Base-by-base conservation (phyloP, 179 eudicot species). In the Silene coronaria region DNA sequence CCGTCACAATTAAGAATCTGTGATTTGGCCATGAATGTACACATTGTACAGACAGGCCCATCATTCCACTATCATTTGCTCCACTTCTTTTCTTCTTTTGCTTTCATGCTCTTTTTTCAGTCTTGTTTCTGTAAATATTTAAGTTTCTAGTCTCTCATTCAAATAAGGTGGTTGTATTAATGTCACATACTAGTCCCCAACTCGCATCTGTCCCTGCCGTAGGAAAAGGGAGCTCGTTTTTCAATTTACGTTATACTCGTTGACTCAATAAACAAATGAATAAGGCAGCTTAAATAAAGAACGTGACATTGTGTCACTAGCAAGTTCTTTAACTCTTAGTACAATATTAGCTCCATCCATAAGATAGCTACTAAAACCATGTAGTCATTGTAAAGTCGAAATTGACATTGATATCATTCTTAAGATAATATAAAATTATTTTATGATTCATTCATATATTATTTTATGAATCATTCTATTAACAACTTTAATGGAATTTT, bases 41-140 rank as follows among this genome's bases (percentile, higher is more conserved):
- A 14, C n/a, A 28, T 12, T 10, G 64, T 60, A 60, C 28, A 14
- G 64, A 22, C 27, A 22, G 64, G 2, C 27, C 28, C 64, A 60
- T 60, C 64, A 60, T 60, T 60, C 64, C 64, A 60, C 64, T 23
- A 60, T 60, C 64, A 60, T 60, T 60, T 60, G 64, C 64, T 9
- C 11, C 27, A 0, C 14, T 7, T 10, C 5, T 36, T 10, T 21
- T 17, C 5, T 68, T 5, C 16, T 28, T 21, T 21, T 3, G 3
- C 0, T 38, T 38, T 69, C 24, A 16, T 1, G 7, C 46, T 34
- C 23, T 60, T 22, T 22, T 60, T 23, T 23, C 13, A 10, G 13
- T 12, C 16, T 46, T 46, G 2, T 46, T 46, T 46, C 6, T 8
- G 36, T 32, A 32, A 2, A 32, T 32, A 32, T 32, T 32, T 32